Percentiles rank a stretch among this genome's conserved stretches.
These are phyloP conservation scores for Eimeria necatrix DNA, from an alignment of 169 alveolate genomes.

Conservation along the genomic window DNA sequence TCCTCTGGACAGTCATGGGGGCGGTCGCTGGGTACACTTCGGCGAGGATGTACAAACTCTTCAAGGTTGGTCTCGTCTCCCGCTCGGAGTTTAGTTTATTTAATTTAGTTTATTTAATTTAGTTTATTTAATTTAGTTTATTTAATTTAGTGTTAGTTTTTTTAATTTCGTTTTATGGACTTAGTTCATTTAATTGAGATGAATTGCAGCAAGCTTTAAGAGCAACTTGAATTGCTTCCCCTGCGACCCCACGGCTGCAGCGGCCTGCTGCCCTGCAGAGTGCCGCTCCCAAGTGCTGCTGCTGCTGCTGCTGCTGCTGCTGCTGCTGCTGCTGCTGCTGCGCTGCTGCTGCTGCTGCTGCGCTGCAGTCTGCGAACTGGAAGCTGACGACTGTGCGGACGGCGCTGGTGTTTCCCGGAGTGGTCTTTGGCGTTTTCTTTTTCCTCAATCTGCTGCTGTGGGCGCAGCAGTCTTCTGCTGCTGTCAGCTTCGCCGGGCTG, in stretches of 20 bases:
- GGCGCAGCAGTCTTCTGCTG: slow-evolving; percentile 84
- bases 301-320: not conserved
- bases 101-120: no score
- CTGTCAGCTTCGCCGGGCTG: slow-evolving; percentile 85
- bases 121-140: no score
- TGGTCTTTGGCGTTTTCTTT: slow-evolving; percentile 86
- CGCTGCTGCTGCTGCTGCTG: no score
- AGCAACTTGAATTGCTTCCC: no score
- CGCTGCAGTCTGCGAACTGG: slow-evolving; percentile 58
- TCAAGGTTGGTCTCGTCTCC: slow-evolving; percentile 82
- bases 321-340: no score
- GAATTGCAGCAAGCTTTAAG: no score
- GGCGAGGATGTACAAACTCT: slow-evolving; percentile 87
- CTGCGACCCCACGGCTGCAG: no score
- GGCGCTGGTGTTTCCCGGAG: slow-evolving; percentile 88
- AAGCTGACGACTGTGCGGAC: slow-evolving; percentile 82
- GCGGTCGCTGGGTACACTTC: slow-evolving; percentile 93
- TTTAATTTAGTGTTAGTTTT: slow-evolving; percentile 76
- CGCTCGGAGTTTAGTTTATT: not conserved
- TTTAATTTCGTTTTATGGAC: not conserved
- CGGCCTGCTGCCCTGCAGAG: no score
- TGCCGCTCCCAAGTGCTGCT: not conserved
- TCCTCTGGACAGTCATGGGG: slow-evolving; percentile 93
- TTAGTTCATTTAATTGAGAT: no score
- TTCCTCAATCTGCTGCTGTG: slow-evolving; percentile 85